These are phyloP conservation scores for Leccinellum albellum DNA, from an alignment of 768 basidiomycete species.

Conservation along the genomic window DNA sequence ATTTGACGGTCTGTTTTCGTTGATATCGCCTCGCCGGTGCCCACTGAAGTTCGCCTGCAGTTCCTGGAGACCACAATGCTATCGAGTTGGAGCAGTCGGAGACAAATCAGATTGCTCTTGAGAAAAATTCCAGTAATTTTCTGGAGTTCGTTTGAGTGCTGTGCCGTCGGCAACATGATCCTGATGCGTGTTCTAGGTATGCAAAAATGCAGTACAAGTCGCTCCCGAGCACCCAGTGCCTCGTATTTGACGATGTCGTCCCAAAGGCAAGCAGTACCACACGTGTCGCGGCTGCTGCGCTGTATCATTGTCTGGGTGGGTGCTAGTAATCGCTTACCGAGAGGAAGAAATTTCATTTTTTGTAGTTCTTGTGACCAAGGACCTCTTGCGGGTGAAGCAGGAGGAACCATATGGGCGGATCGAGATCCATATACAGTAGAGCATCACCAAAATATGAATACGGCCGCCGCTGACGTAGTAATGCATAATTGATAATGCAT, in stretches of 20 bases:
- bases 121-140: slow-evolving; percentile 77
- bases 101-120: slow-evolving; percentile 53
- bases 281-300: slow-evolving; percentile 76
- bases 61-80: slow-evolving; percentile 26
- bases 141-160: slow-evolving; percentile 52
- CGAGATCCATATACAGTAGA: slow-evolving; percentile 36
- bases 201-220: slow-evolving; percentile 71
- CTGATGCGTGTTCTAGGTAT: slow-evolving; percentile 48
- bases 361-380: slow-evolving; percentile 74
- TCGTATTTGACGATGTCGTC: slow-evolving; percentile 65
- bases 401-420: slow-evolving; percentile 56
- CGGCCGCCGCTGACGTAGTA: no score
- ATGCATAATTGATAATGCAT: no score
- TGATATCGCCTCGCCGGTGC: neutral
- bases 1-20: slow-evolving; percentile 52
- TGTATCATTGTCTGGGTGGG: slow-evolving; percentile 83
- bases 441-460: neutral
- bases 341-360: neutral
- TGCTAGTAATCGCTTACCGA: neutral
- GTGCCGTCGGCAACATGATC: neutral
- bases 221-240: slow-evolving; percentile 43
- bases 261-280: slow-evolving; percentile 64
- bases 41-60: slow-evolving; percentile 20
- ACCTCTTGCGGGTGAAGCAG: slow-evolving; percentile 61
- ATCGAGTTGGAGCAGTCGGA: slow-evolving; percentile 55